Conservation (phyloP, 441 rosid species). For the Oxalis stricta region DNA sequence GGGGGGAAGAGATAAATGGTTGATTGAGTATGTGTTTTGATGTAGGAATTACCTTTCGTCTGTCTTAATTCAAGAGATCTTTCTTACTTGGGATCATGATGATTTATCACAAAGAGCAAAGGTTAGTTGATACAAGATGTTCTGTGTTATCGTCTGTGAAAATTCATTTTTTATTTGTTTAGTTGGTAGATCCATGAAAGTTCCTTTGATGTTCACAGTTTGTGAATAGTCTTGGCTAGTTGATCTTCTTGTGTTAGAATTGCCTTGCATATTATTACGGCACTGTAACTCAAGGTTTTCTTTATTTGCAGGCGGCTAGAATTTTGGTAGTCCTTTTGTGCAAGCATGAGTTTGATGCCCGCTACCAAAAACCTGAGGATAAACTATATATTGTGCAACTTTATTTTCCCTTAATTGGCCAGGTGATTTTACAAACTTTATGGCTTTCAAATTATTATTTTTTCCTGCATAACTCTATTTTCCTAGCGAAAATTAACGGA, state of each 20-base stretch:
- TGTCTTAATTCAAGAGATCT: conserved; percentile 89
- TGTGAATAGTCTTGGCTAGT: not conserved
- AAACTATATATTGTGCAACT: conserved; percentile 92
- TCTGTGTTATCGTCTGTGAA: not conserved
- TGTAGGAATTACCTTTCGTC: conserved; percentile 98
- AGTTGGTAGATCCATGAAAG: not conserved
- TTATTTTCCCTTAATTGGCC: conserved; percentile 90
- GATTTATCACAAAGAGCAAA: conserved; percentile 89
- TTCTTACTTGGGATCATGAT: conserved; percentile 97
- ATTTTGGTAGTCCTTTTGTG: conserved; percentile 82
- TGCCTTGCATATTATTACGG: conserved; percentile 4
- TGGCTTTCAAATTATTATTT: not conserved
- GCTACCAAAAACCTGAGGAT: conserved; percentile 99
- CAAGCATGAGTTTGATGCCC: conserved; percentile 97
- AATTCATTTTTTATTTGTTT: not conserved
- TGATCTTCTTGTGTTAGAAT: conserved; percentile 1
- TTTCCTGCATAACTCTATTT: no score
- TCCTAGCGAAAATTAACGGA: no score
- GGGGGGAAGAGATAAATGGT: not conserved
- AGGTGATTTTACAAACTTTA: conserved; percentile 30
- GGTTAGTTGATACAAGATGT: conserved; percentile 26
- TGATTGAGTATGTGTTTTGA: conserved; percentile 18
- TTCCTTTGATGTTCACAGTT: conserved; percentile 1
- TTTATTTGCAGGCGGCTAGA: conserved; percentile 73
- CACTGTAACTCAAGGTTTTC: conserved; percentile 8